These are phyloP conservation scores for Priceomyces medius DNA, from an alignment of 805 yeast species.

Conservation along the genomic window DNA sequence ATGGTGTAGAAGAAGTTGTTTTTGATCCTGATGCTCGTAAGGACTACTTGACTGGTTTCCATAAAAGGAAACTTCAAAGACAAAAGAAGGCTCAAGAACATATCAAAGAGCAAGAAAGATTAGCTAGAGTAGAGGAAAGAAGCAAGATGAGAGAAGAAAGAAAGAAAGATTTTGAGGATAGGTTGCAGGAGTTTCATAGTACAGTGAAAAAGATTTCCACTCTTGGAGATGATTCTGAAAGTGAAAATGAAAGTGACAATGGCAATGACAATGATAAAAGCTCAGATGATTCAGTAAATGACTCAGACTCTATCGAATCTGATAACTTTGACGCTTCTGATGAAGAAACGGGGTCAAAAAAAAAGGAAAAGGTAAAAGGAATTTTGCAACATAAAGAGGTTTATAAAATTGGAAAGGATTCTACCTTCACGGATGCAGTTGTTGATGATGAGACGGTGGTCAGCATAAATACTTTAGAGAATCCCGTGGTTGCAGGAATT, in stretches of 20 bases:
- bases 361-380: constrained; percentile 25
- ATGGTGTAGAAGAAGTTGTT: constrained; percentile 77
- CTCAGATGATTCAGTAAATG: constrained; percentile 17
- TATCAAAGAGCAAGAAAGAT: constrained; percentile 73
- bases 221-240: constrained; percentile 19
- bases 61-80: constrained; percentile 86
- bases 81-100: constrained; percentile 80
- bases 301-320: constrained; percentile 12
- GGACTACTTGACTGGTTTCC: constrained; percentile 92
- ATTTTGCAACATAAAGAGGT: constrained; percentile 47
- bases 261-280: constrained; percentile 39
- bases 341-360: no score
- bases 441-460: constrained; percentile 47
- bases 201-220: constrained; percentile 29
- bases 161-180: constrained; percentile 61
- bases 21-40: constrained; percentile 78
- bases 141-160: constrained; percentile 68
- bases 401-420: constrained; percentile 27
- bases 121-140: constrained; percentile 73
- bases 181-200: constrained; percentile 57
- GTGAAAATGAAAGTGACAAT: constrained; percentile 19
- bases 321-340: constrained; percentile 13
- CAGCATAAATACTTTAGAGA: constrained; percentile 42
- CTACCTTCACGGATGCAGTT: constrained; percentile 28
- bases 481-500: constrained; percentile 36